These are phyloP conservation scores for Eucalyptus polybractea DNA, from an alignment of 345 rosid genomes.

Conservation along the genomic window DNA sequence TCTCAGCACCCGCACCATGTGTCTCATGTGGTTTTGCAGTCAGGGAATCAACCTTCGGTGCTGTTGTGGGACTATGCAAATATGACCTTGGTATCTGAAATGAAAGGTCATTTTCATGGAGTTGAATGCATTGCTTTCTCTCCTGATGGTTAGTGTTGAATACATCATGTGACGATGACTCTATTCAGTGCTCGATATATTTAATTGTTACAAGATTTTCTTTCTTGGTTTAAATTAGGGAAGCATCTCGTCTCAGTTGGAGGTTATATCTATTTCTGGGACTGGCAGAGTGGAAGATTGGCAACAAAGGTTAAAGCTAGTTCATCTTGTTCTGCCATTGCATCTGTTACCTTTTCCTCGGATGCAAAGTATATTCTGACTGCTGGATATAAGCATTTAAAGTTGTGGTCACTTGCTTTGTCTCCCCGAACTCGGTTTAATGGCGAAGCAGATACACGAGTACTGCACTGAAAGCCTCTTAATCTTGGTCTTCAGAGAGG, in stretches of 20 bases:
- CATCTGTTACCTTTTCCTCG: slow-evolving; percentile 55
- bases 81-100: slow-evolving; percentile 39
- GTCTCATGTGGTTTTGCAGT: slow-evolving; percentile 32
- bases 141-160: slow-evolving; percentile 48
- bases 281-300: slow-evolving; percentile 46
- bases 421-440: slow-evolving; percentile 39
- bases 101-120: slow-evolving; percentile 70
- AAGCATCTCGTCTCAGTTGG: slow-evolving; percentile 70
- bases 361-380: slow-evolving; percentile 56
- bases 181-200: background rate
- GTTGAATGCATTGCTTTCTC: slow-evolving; percentile 71
- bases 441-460: slow-evolving; percentile 17
- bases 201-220: background rate
- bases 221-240: slow-evolving; percentile 15
- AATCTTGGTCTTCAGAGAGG: slow-evolving; percentile 51
- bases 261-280: slow-evolving; percentile 78
- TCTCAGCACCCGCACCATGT: background rate
- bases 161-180: background rate
- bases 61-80: slow-evolving; percentile 58
- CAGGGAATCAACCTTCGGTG: slow-evolving; percentile 65
- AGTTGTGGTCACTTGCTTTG: slow-evolving; percentile 53
- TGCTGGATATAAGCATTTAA: slow-evolving; percentile 75
- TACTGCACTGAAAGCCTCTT: slow-evolving; percentile 41
- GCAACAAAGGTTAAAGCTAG: slow-evolving; percentile 64
- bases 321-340: slow-evolving; percentile 39